Percentiles rank a stretch among this genome's conserved stretches.
phyloP scores from a whole-genome alignment of 768 basidiomycete species.

The Leccinum incarnatum region DNA sequence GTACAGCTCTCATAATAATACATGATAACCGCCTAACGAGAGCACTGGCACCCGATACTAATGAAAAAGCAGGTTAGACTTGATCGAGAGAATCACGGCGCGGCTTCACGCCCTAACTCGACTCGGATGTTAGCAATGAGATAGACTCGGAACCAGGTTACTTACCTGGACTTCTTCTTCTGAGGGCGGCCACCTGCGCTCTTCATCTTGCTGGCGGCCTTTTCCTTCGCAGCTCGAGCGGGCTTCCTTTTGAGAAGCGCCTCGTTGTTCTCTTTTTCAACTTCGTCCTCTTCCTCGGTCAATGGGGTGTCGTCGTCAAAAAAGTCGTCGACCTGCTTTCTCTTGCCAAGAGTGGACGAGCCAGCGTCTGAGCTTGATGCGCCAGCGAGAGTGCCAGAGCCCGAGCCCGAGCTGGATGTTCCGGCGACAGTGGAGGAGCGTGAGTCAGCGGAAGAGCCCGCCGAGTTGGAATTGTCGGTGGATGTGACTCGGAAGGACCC shows the following conservation, averaged over 20 bases:
- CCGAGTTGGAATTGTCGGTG: too few relatives aligned
- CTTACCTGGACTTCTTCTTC: background rate
- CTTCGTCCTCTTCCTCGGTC: background rate
- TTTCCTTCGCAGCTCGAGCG: background rate
- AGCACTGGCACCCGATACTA: too few relatives aligned
- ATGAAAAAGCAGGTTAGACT: too few relatives aligned
- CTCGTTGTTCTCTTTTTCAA: background rate
- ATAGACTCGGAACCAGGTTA: too few relatives aligned
- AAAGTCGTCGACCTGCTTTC: background rate
- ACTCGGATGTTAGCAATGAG: too few relatives aligned
- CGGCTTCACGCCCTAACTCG: too few relatives aligned
- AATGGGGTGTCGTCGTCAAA: background rate
- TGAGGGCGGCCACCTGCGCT: background rate
- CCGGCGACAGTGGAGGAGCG: too few relatives aligned
- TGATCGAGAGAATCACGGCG: too few relatives aligned
- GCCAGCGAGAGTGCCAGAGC: background rate
- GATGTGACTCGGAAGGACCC: background rate
- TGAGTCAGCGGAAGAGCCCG: background rate
- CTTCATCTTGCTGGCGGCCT: background rate
- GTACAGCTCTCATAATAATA: too few relatives aligned
- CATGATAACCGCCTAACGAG: too few relatives aligned
- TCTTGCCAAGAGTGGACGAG: background rate
- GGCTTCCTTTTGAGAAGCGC: background rate
- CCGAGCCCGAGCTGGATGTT: background rate
- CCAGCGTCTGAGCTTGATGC: background rate